Evolutionary conservation across 331 rosid genomes (phyloP).

Genomic region (Acacia pycnantha): DNA sequence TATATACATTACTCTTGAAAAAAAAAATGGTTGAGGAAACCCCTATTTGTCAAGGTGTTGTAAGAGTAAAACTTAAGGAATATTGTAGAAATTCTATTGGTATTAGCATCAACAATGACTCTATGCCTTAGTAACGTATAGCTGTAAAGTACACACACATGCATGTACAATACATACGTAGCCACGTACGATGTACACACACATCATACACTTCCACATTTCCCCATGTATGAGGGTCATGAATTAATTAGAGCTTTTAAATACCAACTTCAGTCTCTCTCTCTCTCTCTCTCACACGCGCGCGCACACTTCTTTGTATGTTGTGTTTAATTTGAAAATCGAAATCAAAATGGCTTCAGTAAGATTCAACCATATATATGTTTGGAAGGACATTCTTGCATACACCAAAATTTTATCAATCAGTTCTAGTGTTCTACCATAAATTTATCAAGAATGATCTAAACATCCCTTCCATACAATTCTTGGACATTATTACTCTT

Average conservation of each 20-base stretch:
- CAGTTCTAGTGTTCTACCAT: no score
- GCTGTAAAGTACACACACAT: not conserved
- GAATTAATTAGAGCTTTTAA: no score
- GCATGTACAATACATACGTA: not conserved
- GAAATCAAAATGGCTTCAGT: not conserved
- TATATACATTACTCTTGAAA: conserved; percentile 8
- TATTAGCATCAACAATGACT: not conserved
- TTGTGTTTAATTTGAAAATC: not conserved
- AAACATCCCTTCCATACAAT: no score
- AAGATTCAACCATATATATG: not conserved
- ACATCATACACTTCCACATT: no score
- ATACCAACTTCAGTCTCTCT: not conserved
- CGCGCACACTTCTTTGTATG: not conserved
- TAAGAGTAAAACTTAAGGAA: conserved; percentile 17
- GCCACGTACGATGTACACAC: not conserved
- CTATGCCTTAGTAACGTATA: not conserved
- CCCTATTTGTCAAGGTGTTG: not conserved
- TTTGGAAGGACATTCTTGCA: no score
- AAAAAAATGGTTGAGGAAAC: not conserved
- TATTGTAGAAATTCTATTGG: not conserved
- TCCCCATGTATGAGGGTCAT: no score
- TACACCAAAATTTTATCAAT: no score
- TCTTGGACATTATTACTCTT: no score
- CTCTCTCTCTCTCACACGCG: no score
- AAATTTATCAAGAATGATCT: no score